Base-by-base conservation (phyloP, 1,139 yeast genomes). In the Candida sp. region DNA sequence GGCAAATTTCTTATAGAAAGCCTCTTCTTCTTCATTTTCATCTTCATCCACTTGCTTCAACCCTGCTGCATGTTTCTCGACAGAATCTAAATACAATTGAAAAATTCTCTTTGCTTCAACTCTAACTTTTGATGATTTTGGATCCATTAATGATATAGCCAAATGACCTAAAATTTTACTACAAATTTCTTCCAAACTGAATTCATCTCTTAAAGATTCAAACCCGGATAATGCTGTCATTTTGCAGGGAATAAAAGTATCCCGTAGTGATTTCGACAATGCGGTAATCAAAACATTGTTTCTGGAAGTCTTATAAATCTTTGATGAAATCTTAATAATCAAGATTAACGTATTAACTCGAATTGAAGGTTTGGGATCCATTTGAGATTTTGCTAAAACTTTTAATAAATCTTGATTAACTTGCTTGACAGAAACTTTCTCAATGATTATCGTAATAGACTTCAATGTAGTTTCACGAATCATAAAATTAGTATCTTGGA, bases 261-360 rank as follows among this genome's bases (percentile, higher is more conserved):
- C 99, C 55, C 84, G 83, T 43, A 93, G 72, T 0, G 96, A 86
- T 56, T 90, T 83, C 2, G 89, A 79, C 54, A 88, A 85, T 0
- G 97, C 98, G 1, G 97, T 89, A 6, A 90, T 83, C 38, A 93
- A 67, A 2, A 93, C 96, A 33, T 82, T 82, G 32, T 84, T 74
- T 48, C 84, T 73, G 3, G 88, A 80, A 21, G 66, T 67, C 22
- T 73, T 66, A 47, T 84, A 84, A 49, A 93, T 77, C 48, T 75
- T 69, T 29, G 75, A 67, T 0, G 96, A 84, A 29, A 93, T 82
- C 47, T 81, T 81, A 23, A 89, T 83, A 22, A 93, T 76, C 36
- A 89, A 75, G 22, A 88, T 76, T 21, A 95, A 78, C 0, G 98
- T 91, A 63, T 89, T 87, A 5, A 93, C 89, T 52, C 99, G 70